These are phyloP conservation scores for Cladorrhinum samala DNA, from an alignment of 495 filamentous ascomycete species.

Conservation along the genomic window DNA sequence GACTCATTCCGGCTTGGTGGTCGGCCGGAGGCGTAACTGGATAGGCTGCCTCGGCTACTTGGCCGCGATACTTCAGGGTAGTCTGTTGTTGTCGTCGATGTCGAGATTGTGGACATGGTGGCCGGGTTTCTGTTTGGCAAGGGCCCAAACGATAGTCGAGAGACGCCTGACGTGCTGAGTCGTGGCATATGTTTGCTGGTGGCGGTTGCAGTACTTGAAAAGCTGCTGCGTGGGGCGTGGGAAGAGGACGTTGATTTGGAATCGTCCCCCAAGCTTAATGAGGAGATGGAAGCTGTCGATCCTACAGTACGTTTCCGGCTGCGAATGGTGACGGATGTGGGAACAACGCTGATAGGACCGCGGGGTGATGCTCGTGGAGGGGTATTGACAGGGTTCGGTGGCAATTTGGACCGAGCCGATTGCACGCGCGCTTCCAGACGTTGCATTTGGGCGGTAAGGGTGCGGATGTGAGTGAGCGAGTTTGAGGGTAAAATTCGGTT, in stretches of 20 bases:
- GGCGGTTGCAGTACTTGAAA: constrained; percentile 32
- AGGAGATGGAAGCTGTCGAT: constrained; percentile 52
- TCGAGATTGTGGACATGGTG: not conserved
- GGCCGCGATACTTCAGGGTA: constrained; percentile 46
- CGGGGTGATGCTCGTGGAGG: constrained; percentile 78
- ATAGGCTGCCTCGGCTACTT: constrained; percentile 54
- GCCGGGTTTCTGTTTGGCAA: constrained; percentile 42
- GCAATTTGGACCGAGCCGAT: constrained; percentile 86
- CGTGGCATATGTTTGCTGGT: constrained; percentile 43
- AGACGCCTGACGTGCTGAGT: constrained; percentile 49
- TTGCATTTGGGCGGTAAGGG: constrained; percentile 93
- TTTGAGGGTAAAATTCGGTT: constrained; percentile 65
- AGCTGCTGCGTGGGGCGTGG: constrained; percentile 18
- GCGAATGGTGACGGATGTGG: constrained; percentile 70
- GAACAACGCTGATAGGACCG: constrained; percentile 52
- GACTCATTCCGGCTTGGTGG: constrained; percentile 43
- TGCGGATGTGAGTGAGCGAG: constrained; percentile 87
- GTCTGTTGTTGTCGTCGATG: constrained; percentile 1
- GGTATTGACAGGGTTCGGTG: constrained; percentile 61
- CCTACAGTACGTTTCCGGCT: constrained; percentile 62
- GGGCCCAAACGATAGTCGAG: constrained; percentile 48
- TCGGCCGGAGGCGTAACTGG: constrained; percentile 43
- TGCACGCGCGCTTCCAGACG: constrained; percentile 88
- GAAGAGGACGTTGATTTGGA: constrained; percentile 36
- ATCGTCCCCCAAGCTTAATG: constrained; percentile 35